phyloP scores from a whole-genome alignment of 2,329 filamentous ascomycete species.

The Phialophora expanda region DNA sequence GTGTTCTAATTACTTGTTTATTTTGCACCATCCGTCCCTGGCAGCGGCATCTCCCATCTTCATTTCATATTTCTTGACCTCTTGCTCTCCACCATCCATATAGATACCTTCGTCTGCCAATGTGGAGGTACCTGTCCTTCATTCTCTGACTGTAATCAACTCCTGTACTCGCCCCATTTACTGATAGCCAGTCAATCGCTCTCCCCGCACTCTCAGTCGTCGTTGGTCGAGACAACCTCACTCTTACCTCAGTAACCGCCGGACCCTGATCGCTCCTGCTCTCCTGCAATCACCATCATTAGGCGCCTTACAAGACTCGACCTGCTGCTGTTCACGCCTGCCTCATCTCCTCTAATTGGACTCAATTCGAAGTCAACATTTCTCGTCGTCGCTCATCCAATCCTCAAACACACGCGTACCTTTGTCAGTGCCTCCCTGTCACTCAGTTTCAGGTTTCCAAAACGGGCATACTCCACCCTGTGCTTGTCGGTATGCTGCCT shows the following conservation, averaged over 20 bases:
- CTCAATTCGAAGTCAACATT: conserved; percentile 11
- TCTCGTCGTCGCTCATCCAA: conserved; percentile 17
- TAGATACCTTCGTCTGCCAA: conserved; percentile 14
- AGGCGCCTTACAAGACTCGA: conserved; percentile 29
- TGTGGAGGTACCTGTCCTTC: not conserved
- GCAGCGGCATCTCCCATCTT: not conserved
- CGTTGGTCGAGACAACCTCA: conserved; percentile 18
- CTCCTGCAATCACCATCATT: conserved; percentile 35
- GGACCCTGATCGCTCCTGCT: conserved; percentile 25
- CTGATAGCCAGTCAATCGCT: conserved; percentile 13
- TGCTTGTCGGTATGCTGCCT: conserved; percentile 14
- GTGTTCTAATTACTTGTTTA: not conserved
- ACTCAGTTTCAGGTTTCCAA: conserved; percentile 27
- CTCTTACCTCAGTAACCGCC: conserved; percentile 27
- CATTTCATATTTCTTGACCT: conserved; percentile 3
- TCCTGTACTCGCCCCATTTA: conserved; percentile 4
- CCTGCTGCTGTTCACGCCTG: not conserved
- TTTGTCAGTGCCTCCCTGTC: conserved; percentile 3
- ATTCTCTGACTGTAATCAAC: conserved; percentile 8
- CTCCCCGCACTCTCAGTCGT: not conserved
- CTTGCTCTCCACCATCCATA: conserved; percentile 2
- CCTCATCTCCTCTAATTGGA: conserved; percentile 24
- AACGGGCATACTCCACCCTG: conserved; percentile 7
- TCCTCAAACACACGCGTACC: conserved; percentile 32
- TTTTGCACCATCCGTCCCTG: not conserved